Conservation (phyloP, 768 basidiomycete genomes). For the Trametes cubensis region DNA sequence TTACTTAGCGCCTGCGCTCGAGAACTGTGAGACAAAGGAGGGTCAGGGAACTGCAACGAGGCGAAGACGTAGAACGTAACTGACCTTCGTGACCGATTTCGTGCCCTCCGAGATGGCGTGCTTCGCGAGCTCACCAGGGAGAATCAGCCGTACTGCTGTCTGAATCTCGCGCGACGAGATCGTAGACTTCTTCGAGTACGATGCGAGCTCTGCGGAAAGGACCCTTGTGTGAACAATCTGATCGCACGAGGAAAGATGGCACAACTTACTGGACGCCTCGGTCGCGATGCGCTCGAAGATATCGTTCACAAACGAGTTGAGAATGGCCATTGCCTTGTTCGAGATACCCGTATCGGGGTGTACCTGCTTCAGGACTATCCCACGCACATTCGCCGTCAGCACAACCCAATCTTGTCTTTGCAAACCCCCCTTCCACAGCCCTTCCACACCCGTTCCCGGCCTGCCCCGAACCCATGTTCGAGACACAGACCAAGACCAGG, state of each 20-base stretch:
- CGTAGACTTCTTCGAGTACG: conserved; percentile 98
- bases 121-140: conserved; percentile 97
- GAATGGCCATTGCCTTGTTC: conserved; percentile 92
- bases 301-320: conserved; percentile 92
- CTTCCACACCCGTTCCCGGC: too few species aligned
- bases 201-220: conserved; percentile 73
- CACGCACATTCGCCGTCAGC: conserved; percentile 11
- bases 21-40: conserved; percentile 38
- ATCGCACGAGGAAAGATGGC: background rate
- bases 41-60: background rate
- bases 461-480: too few species aligned
- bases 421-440: too few species aligned
- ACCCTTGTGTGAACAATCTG: background rate
- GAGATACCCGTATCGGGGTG: conserved; percentile 99
- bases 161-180: conserved; percentile 99
- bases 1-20: conserved; percentile 49
- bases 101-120: conserved; percentile 98
- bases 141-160: conserved; percentile 91
- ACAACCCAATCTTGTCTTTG: background rate
- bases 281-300: conserved; percentile 92
- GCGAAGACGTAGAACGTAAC: background rate
- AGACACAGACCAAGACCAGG: background rate
- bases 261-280: conserved; percentile 78
- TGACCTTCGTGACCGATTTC: conserved; percentile 68
- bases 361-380: conserved; percentile 88